Conservation (phyloP, 2,329 filamentous ascomycete species). For the Claviceps sp. region DNA sequence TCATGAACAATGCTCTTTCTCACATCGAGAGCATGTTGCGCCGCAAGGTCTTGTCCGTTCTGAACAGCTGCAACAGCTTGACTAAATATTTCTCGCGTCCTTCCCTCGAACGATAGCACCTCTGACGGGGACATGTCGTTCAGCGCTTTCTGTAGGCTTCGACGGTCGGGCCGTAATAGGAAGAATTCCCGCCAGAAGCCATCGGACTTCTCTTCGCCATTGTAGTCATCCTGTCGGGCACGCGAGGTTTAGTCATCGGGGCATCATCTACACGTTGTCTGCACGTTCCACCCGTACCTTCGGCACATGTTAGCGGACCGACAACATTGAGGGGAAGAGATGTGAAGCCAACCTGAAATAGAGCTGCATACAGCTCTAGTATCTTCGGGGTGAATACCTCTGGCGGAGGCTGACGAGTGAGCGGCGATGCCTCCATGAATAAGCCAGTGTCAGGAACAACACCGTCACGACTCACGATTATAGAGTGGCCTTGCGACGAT, state of each 20-base stretch:
- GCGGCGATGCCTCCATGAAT: conserved; percentile 74
- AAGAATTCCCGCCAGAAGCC: conserved; percentile 98
- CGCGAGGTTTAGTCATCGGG: conserved; percentile 16
- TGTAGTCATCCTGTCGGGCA: conserved; percentile 37
- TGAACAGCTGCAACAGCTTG: conserved; percentile 59
- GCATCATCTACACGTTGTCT: conserved; percentile 5
- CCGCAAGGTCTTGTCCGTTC: conserved; percentile 43
- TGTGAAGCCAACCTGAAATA: conserved; percentile 52
- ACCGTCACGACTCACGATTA: neutral
- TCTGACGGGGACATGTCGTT: conserved; percentile 59
- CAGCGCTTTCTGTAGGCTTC: conserved; percentile 54
- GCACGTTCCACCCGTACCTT: conserved; percentile 13
- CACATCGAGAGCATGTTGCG: conserved; percentile 79
- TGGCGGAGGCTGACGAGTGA: conserved; percentile 83
- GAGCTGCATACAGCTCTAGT: conserved; percentile 70
- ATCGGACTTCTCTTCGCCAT: conserved; percentile 59
- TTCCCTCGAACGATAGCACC: conserved; percentile 61
- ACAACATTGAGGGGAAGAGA: neutral
- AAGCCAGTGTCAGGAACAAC: conserved; percentile 2
- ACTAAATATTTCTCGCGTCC: conserved; percentile 66
- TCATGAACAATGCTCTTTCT: conserved; percentile 15
- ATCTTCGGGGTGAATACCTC: conserved; percentile 92
- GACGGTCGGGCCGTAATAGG: conserved; percentile 66
- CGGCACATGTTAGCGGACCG: neutral
- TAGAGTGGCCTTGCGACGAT: neutral